Base-by-base conservation (phyloP, 108 stramenopile species). In the Hondaea fermentalgiana region DNA sequence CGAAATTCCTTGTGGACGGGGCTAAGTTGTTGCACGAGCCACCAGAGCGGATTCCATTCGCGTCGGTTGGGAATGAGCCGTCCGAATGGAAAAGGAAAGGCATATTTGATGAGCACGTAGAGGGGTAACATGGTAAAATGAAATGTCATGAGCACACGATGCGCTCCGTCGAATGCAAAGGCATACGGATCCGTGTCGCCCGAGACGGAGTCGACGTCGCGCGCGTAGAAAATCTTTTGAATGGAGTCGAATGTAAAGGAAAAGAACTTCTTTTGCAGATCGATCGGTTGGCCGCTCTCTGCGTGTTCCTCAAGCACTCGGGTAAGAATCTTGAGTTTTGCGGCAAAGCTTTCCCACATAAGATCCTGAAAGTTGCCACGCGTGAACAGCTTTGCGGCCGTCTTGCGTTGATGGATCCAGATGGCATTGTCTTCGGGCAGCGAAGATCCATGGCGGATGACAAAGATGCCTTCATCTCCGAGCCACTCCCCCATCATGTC, bases 351-450 rank as follows among this genome's bases (percentile, higher is more conserved):
- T 25, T 91, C 58, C 5, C 44, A n/a, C 43, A 90, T 87, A 6
- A 69, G 29, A 23, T 91, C 47, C 5, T 88, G 51, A 35, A 93
- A 57, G 28, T 87, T 51, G 35, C 89, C 58, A 17, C 88, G 76
- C 53, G 87, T 89, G 89, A 94, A 92, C 55, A 94, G 69, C 43
- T 87, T 88, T 28, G 91, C 71, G 5, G 92, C 89, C n/a, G 87
- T 53, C 47, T 93, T 94, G 19, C 94, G 90, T 47, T 94, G 94
- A 42, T 28, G 5, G 35, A 87, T 60, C 94, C 94, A 94, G 21
- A 17, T 58, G 55, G 47, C 25, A 19, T 90, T 88, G 87, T 94
- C 94, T 6, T 71, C 83, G 43, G 88, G 57, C 83, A 94, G 92
- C 55, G 92, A 92, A 14, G 72, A 3, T 19, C 72, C 72, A 42